Evolutionary conservation across 495 filamentous ascomycete genomes (phyloP), one percentile per base, ranked within the genome.

Genomic region (Talaromyces wortmannii): DNA sequence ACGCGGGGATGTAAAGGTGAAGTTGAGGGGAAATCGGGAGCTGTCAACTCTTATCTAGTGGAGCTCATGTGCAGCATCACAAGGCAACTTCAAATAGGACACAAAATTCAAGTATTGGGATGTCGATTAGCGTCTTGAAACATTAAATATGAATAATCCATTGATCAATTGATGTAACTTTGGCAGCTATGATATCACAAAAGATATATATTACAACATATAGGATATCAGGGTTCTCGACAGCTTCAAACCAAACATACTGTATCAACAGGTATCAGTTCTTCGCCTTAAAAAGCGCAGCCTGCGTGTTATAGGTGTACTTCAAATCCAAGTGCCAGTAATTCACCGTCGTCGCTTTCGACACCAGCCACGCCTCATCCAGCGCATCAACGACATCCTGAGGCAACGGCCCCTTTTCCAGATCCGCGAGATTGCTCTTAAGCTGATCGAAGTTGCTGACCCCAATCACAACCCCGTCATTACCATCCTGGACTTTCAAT

Each of bases 321-420:
- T 87, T 79, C 55, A 94, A 66, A 50, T 90, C 85, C 46, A 84
- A 63, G 56, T 91, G 89, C 87, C 87, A 94, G 59, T 91, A 92
- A 45, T 84, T 78, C 6, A 81, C 69, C 10, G 84, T 78, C n/a
- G 85, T 82, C 7, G 79, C 60, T 77, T 91, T 90, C 10, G 78
- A 66, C 12, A 90, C 59, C 59, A 78, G 44, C 76, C 78, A 80
- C 16, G 73, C 79, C 61, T 76, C 71, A 60, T 83, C 78, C 50
- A 83, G 55, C 16, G 70, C 73, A 60, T 76, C 63, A n/a, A 82
- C 65, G 40, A 80, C 73, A 46, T 81, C 78, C 32, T 77, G 69
- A 6, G 79, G 79, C 62, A 86, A 64, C 11, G 77, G 73, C 1
- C 74, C 79, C 61, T 83, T 82, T 55, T 83, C 76, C 48, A 84